Conservation (phyloP, 2,329 filamentous ascomycete species). For the Pseudogymnoascus sp. region DNA sequence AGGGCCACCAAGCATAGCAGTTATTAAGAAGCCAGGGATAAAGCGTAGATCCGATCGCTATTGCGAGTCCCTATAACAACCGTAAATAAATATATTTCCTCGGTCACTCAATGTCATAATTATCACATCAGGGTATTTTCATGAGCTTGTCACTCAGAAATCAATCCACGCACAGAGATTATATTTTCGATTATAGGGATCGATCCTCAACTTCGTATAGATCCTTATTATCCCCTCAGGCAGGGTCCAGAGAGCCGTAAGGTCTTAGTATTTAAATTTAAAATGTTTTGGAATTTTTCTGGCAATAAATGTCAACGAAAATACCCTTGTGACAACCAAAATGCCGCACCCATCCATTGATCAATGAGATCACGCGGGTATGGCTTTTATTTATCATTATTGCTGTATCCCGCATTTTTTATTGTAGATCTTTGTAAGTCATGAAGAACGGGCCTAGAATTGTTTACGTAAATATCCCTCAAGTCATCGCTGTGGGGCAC, state of each 20-base stretch:
- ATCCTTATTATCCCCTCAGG: too few species aligned
- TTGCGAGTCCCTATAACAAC: background rate
- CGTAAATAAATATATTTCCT: background rate
- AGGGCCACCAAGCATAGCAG: background rate
- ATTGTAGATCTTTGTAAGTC: background rate
- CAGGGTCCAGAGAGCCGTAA: too few species aligned
- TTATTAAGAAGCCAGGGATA: background rate
- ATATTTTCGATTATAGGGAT: background rate
- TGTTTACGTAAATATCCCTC: constrained; percentile 6
- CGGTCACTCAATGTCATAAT: background rate
- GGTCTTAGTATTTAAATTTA: background rate
- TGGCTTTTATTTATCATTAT: background rate
- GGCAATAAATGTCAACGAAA: background rate
- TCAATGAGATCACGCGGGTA: background rate
- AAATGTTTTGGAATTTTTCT: background rate
- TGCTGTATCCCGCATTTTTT: background rate
- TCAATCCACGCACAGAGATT: background rate
- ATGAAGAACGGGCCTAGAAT: background rate
- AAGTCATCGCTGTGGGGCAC: constrained; percentile 1
- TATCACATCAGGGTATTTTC: background rate
- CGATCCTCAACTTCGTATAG: background rate
- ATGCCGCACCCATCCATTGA: background rate
- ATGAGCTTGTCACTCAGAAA: background rate
- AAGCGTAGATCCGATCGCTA: too few species aligned
- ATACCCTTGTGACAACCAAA: background rate